Percentiles rank a stretch among this genome's conserved stretches.
phyloP scores from a whole-genome alignment of 306 rosid species.

The Arachis stenosperma region DNA sequence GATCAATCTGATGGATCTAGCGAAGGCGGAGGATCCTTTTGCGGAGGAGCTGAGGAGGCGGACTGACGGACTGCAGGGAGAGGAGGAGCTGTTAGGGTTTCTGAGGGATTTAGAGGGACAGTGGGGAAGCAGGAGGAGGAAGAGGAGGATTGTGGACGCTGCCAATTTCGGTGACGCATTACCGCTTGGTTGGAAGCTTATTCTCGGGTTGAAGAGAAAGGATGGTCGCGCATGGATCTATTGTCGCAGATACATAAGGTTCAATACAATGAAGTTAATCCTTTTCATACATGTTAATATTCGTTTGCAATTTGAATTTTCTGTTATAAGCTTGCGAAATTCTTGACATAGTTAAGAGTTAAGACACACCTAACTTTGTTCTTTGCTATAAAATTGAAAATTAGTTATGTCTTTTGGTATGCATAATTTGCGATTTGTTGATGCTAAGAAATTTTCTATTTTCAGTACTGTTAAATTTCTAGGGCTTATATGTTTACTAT shows the following conservation, averaged over 20 bases:
- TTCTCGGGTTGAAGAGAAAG: conserved; percentile 76
- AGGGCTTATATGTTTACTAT: conserved; percentile 33
- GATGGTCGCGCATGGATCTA: conserved; percentile 88
- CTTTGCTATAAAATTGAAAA: neutral
- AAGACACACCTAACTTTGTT: neutral
- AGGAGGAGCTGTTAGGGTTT: conserved; percentile 72
- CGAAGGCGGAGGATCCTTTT: conserved; percentile 55
- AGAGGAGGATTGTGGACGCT: conserved; percentile 81
- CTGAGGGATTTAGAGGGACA: conserved; percentile 79
- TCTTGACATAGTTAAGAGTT: neutral
- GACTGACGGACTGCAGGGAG: conserved; percentile 63
- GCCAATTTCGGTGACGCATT: conserved; percentile 61
- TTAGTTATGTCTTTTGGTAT: neutral
- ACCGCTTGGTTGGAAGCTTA: conserved; percentile 81
- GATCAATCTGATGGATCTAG: conserved; percentile 51
- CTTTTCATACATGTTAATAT: neutral
- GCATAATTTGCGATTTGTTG: neutral
- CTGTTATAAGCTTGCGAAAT: conserved; percentile 6
- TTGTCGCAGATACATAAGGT: conserved; percentile 88
- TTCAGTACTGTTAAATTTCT: neutral
- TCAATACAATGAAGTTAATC: neutral
- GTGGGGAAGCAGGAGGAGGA: conserved; percentile 89
- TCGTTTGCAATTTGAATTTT: neutral
- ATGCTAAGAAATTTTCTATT: neutral
- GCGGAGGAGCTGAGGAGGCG: conserved; percentile 65